Percentiles rank a stretch among this genome's conserved stretches.
These are phyloP conservation scores for Polysphondylium violaceum DNA, from an alignment of 78 protist species.

Conservation along the genomic window DNA sequence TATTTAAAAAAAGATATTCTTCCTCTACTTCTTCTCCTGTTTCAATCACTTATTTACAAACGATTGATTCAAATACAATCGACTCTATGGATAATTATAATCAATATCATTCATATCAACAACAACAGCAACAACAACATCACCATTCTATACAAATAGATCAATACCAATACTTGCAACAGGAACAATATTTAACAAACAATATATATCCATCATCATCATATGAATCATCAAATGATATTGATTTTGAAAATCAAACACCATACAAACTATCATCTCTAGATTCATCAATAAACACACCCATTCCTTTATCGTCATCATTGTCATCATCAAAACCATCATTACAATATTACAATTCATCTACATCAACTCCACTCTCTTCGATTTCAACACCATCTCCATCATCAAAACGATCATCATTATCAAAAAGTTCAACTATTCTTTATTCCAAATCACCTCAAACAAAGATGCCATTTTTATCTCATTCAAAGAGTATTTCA, in stretches of 20 bases:
- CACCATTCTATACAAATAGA: neutral
- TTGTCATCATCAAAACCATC: slow-evolving; percentile 15
- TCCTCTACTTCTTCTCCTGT: too few relatives aligned
- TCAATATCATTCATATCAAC: neutral
- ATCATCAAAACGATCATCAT: slow-evolving; percentile 8
- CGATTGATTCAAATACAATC: too few relatives aligned
- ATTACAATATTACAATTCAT: neutral
- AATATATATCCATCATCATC: too few relatives aligned
- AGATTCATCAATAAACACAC: too few relatives aligned
- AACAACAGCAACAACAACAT: neutral
- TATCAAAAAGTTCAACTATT: neutral
- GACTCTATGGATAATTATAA: too few relatives aligned
- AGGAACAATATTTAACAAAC: too few relatives aligned
- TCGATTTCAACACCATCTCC: neutral
- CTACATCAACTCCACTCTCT: neutral
- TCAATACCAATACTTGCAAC: neutral
- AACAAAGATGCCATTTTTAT: neutral
- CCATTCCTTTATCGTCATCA: too few relatives aligned
- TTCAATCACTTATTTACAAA: too few relatives aligned
- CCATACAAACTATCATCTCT: too few relatives aligned
- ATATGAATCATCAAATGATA: too few relatives aligned
- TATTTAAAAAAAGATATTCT: too few relatives aligned
- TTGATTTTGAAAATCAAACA: too few relatives aligned
- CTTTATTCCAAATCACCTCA: neutral
- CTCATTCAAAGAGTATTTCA: slow-evolving; percentile 1